Evolutionary conservation across 306 rosid species (phyloP).

Genomic region (Mimosa pudica): DNA sequence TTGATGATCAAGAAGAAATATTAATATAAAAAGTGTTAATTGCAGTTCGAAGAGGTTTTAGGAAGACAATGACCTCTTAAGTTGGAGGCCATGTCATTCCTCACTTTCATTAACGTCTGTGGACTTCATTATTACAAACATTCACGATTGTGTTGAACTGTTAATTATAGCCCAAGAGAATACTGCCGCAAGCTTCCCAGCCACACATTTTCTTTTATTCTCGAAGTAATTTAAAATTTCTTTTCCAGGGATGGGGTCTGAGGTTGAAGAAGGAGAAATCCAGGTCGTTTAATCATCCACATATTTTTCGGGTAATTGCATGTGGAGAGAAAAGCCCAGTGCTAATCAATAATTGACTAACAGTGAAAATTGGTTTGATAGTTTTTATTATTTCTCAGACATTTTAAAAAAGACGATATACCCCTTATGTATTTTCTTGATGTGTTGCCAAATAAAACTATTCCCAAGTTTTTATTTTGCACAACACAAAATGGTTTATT

Average conservation of each 20-base stretch:
- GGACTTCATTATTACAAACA: constrained; percentile 29
- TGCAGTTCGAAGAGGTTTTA: neutral
- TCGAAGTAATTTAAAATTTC: too few species aligned
- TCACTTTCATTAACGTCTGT: constrained; percentile 23
- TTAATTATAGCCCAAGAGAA: constrained; percentile 32
- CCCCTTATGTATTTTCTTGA: too few species aligned
- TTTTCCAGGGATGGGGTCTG: neutral
- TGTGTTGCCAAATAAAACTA: too few species aligned
- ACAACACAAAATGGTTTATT: too few species aligned
- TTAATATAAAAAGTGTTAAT: neutral
- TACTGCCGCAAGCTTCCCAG: neutral
- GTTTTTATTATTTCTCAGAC: neutral
- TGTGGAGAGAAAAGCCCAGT: too few species aligned
- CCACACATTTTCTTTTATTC: neutral
- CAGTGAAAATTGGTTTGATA: neutral
- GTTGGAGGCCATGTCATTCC: constrained; percentile 47
- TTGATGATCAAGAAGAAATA: too few species aligned
- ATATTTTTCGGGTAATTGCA: too few species aligned
- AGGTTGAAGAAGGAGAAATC: neutral
- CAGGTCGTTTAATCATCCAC: too few species aligned
- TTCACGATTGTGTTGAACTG: constrained; percentile 15
- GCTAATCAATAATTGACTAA: neutral
- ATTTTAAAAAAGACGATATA: too few species aligned
- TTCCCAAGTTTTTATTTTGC: too few species aligned
- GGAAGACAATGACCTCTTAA: constrained; percentile 39